Percentiles rank a stretch among this genome's conserved stretches.
Evolutionary conservation across 2,329 filamentous ascomycete genomes (phyloP).

Genomic region (Talaromyces sp.): DNA sequence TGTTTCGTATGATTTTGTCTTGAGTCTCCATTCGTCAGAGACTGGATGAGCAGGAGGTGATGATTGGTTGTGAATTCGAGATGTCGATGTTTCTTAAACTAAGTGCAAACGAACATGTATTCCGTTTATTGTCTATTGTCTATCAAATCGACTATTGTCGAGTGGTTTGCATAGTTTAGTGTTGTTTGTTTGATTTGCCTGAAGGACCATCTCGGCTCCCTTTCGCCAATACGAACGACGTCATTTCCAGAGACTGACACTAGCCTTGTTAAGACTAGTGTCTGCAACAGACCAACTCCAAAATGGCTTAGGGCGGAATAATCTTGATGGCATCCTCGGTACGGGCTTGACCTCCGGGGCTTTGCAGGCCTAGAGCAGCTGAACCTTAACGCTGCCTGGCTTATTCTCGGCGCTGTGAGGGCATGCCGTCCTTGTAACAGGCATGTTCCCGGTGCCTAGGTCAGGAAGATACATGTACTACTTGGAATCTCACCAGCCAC

Average conservation of each 20-base stretch:
- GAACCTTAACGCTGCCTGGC: neutral
- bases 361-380: neutral
- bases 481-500: neutral
- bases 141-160: neutral
- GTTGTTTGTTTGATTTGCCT: neutral
- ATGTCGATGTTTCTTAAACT: neutral
- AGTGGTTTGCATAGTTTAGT: neutral
- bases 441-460: neutral
- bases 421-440: neutral
- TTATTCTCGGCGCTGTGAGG: too few relatives aligned
- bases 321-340: constrained; percentile 3
- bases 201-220: neutral
- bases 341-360: neutral
- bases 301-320: neutral
- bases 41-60: neutral
- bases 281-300: neutral
- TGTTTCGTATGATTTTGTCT: neutral
- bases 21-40: constrained; percentile 2
- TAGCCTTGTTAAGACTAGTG: neutral
- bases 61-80: constrained; percentile 6
- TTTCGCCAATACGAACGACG: constrained; percentile 2
- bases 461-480: neutral
- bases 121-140: neutral
- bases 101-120: neutral
- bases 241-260: neutral